Base-by-base conservation (phyloP, 306 rosid species). In the Trichosanthes truncata region DNA sequence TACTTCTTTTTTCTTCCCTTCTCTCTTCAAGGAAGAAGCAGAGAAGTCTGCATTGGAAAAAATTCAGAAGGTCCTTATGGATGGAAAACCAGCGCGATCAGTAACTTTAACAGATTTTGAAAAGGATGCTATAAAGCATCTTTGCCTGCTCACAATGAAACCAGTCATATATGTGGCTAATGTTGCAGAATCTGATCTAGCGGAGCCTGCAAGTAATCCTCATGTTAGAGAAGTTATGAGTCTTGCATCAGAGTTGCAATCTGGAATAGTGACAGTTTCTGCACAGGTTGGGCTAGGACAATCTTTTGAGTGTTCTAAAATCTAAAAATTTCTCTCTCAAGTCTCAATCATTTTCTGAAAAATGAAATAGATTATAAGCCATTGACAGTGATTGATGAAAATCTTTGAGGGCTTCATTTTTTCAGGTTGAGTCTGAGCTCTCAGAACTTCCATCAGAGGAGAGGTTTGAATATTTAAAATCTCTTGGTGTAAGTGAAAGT, bases 371-470 rank as follows among this genome's bases (percentile, higher is more conserved):
- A n/a, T 17, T 76, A 13, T 49, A 55, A 40, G 63, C 46, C 51
- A 6, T 36, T 23, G 25, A 35, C 77, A 71, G 6, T 23, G 56
- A n/a, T 23, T 71, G 33, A 21, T 45, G 76, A 71, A 35, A 20
- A 57, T 76, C 7, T 33, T 40, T 79, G 59, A 69, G 59, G 35
- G 79, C 55, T 79, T 74, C 84, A 79, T 81, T 72, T 31, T 81
- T 82, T 81, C 93, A 92, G 99, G 99, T 95, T 76, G 97, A 95
- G 91, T 90, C 97, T 13, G 99, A 95, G 89, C 92, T 95, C 74
- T 83, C 96, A 76, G 99, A 95, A 85, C 89, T 95, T 84, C 83
- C 94, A 52, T 72, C 59, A 9, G 99, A 95, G 77, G 99, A 95
- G 89, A 88, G 99, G 81, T 73, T 83, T 59, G 99, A 95, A 84